Evolutionary conservation across 345 rosid species (phyloP).

Genomic region (Excoecaria cochinchinensis): DNA sequence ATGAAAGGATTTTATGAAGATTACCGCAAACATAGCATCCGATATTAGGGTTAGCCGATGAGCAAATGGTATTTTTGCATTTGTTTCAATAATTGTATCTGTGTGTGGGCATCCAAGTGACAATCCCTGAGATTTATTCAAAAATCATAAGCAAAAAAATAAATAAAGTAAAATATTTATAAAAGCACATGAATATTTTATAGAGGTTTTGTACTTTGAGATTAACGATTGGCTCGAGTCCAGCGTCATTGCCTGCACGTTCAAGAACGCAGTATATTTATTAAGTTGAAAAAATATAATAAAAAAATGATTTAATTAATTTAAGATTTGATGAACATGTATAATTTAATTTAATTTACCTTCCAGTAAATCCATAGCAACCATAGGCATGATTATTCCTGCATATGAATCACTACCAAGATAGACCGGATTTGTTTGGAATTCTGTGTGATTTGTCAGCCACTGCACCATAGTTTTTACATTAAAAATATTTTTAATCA

Average conservation of each 20-base stretch:
- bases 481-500: background rate
- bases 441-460: constrained; percentile 1
- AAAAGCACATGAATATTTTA: background rate
- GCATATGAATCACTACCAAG: constrained; percentile 19
- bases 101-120: constrained; percentile 30
- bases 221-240: background rate
- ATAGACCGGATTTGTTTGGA: constrained; percentile 8
- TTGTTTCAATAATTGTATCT: constrained; percentile 22
- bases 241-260: constrained; percentile 7
- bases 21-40: constrained; percentile 25
- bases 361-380: background rate
- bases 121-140: constrained; percentile 15
- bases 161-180: background rate
- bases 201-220: background rate
- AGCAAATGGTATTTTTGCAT: constrained; percentile 27
- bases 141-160: background rate
- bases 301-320: background rate
- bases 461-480: background rate
- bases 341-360: background rate
- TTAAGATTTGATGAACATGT: background rate
- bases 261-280: background rate
- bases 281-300: too few species aligned
- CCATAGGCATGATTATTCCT: background rate
- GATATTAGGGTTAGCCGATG: constrained; percentile 24
- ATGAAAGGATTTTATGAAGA: background rate